A percentile compares a stretch with the other conserved stretches of the same genome.
Conservation (phyloP, 2,329 filamentous ascomycete genomes). For the Zasmidium citrigriseum region DNA sequence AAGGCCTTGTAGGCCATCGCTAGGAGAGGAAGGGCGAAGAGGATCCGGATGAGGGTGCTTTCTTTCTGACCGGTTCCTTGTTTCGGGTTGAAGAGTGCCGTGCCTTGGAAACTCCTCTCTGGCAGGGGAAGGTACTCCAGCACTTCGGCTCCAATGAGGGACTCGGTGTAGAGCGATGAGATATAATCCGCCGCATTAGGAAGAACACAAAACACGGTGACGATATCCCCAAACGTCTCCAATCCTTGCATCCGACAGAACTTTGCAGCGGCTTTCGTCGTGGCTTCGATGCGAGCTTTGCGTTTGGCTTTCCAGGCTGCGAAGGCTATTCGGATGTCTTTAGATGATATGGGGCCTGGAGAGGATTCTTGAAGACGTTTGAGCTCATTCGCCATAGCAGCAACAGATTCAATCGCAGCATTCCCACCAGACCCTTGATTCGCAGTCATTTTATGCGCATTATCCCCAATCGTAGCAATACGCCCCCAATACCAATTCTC, state of each 20-base stretch:
- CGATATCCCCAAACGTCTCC: conserved; percentile 12
- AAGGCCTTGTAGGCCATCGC: not conserved
- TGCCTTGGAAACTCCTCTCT: conserved; percentile 23
- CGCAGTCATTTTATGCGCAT: conserved; percentile 30
- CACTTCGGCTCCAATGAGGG: conserved; percentile 25
- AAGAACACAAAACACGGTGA: conserved; percentile 14
- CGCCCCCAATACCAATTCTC: conserved; percentile 29
- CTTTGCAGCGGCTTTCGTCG: conserved; percentile 17
- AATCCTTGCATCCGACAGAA: conserved; percentile 24
- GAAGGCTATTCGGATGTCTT: conserved; percentile 14
- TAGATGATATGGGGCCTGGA: not conserved
- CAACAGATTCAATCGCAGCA: conserved; percentile 27
- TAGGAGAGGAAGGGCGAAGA: conserved; percentile 11
- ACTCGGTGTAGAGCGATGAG: conserved; percentile 15
- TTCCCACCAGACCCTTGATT: conserved; percentile 27
- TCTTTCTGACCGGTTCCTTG: conserved; percentile 31
- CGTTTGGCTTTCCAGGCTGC: conserved; percentile 24
- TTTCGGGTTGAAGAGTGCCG: conserved; percentile 34
- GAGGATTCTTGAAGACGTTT: conserved; percentile 13
- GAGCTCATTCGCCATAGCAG: conserved; percentile 27
- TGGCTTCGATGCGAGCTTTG: conserved; percentile 16
- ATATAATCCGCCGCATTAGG: conserved; percentile 11
- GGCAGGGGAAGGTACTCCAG: conserved; percentile 35
- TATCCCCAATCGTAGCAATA: conserved; percentile 29
- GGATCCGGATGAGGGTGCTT: conserved; percentile 14